A percentile compares a stretch with the other conserved stretches of the same genome.
Conservation (phyloP, 768 basidiomycete species). For the Tubosaeta sp. region DNA sequence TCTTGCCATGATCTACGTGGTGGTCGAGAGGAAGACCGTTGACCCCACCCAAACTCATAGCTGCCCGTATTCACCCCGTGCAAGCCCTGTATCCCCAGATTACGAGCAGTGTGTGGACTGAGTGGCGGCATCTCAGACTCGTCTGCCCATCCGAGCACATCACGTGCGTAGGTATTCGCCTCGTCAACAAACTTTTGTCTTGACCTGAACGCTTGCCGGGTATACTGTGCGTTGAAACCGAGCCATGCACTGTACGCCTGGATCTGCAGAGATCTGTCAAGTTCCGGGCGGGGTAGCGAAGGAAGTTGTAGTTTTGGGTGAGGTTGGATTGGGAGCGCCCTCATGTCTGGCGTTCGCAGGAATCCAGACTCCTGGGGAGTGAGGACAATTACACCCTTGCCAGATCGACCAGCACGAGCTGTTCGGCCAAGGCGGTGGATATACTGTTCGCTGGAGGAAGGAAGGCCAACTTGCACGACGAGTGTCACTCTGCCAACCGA, state of each 20-base stretch:
- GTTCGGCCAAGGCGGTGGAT: conserved; percentile 78
- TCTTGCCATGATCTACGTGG: conserved; percentile 11
- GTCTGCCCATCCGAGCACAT: conserved; percentile 36
- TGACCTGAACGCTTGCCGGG: conserved; percentile 37
- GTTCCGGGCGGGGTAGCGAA: conserved; percentile 12
- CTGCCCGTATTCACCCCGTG: conserved; percentile 21
- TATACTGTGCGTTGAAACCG: conserved; percentile 50
- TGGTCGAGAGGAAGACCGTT: conserved; percentile 6
- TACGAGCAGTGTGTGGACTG: conserved; percentile 42
- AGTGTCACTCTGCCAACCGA: conserved; percentile 44
- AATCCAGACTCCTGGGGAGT: conserved; percentile 49
- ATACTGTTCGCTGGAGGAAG: conserved; percentile 69
- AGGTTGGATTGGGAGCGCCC: conserved; percentile 37
- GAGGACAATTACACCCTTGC: conserved; percentile 55
- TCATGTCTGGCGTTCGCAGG: conserved; percentile 38
- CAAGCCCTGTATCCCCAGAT: conserved; percentile 45
- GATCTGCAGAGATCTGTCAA: conserved; percentile 40
- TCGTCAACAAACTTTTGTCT: conserved; percentile 37
- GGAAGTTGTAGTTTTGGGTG: conserved; percentile 28
- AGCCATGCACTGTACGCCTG: conserved; percentile 53
- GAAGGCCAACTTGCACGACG: conserved; percentile 61
- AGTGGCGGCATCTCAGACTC: conserved; percentile 35
- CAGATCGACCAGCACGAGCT: conserved; percentile 65
- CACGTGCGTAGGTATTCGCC: conserved; percentile 35
- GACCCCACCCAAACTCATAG: background rate